Conservation (phyloP, 1,139 yeast species). For the Scheffersomyces segobiensis region DNA sequence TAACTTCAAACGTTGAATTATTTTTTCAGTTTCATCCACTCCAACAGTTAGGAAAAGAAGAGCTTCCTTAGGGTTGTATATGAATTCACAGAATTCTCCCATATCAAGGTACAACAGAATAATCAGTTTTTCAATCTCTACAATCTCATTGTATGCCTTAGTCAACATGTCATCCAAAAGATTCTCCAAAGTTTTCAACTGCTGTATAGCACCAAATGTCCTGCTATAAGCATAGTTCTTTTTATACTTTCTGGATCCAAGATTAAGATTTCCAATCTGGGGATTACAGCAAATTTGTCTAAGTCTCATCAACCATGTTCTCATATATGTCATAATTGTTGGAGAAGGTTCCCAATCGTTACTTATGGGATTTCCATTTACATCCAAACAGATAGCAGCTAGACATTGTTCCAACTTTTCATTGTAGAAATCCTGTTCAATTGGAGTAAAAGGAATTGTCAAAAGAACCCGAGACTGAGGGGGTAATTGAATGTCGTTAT, state of each 20-base stretch:
- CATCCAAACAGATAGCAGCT: slow-evolving; percentile 59
- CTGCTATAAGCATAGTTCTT: slow-evolving; percentile 11
- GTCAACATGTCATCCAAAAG: slow-evolving; percentile 65
- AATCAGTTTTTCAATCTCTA: slow-evolving; percentile 49
- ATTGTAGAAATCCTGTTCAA: slow-evolving; percentile 82
- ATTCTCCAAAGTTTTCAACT: slow-evolving; percentile 62
- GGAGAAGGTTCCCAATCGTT: slow-evolving; percentile 54
- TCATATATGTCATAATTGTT: slow-evolving; percentile 46
- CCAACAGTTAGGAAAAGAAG: slow-evolving; percentile 42
- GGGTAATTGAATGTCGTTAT: slow-evolving; percentile 74
- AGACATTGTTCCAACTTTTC: slow-evolving; percentile 63
- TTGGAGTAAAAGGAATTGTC: slow-evolving; percentile 71
- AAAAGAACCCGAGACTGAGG: slow-evolving; percentile 70
- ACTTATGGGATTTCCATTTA: slow-evolving; percentile 53
- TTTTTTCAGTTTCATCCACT: slow-evolving; percentile 35
- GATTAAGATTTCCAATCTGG: slow-evolving; percentile 51
- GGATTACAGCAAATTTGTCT: slow-evolving; percentile 88
- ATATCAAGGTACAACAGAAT: slow-evolving; percentile 45
- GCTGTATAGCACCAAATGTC: slow-evolving; percentile 24
- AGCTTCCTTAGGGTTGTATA: slow-evolving; percentile 52
- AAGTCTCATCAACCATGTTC: slow-evolving; percentile 64
- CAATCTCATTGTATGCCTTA: slow-evolving; percentile 50
- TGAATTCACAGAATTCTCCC: slow-evolving; percentile 66
- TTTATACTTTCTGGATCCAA: slow-evolving; percentile 31
- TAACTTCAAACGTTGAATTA: slow-evolving; percentile 20